Percentiles rank a stretch among this genome's conserved stretches.
Conservation (phyloP, 2,329 filamentous ascomycete genomes). For the Fonsecaea pedrosoi region DNA sequence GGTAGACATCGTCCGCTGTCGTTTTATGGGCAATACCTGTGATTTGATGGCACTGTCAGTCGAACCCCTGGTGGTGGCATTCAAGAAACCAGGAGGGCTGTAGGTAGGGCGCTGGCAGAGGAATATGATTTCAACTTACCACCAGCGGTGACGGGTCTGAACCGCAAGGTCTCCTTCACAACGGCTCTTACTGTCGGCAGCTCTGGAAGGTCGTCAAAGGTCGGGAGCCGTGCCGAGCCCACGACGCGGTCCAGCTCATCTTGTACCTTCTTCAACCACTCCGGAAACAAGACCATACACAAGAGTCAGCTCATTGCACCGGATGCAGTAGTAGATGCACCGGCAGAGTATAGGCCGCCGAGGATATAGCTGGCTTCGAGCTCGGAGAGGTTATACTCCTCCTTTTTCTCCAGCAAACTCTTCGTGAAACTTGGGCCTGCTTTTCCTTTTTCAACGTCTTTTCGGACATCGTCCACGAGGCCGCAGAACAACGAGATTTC, state of each 20-base stretch:
- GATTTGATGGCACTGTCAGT: too few species aligned
- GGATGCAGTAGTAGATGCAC: conserved; percentile 42
- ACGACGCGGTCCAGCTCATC: conserved; percentile 46
- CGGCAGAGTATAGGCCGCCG: conserved; percentile 44
- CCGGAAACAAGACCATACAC: conserved; percentile 41
- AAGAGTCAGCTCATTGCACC: conserved; percentile 44
- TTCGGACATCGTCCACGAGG: conserved; percentile 49
- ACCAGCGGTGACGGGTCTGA: conserved; percentile 46
- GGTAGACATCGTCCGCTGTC: conserved; percentile 34
- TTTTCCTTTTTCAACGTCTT: conserved; percentile 42
- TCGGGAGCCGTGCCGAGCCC: conserved; percentile 42
- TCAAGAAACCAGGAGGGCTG: too few species aligned
- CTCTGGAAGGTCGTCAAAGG: conserved; percentile 45
- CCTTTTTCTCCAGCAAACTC: conserved; percentile 43
- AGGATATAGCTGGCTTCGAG: conserved; percentile 53
- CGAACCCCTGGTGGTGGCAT: too few species aligned
- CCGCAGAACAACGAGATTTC: conserved; percentile 46
- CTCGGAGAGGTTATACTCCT: conserved; percentile 19
- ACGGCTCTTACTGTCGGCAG: conserved; percentile 49
- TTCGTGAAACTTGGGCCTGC: conserved; percentile 45
- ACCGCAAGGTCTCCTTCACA: conserved; percentile 52
- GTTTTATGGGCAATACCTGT: conserved; percentile 12
- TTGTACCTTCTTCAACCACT: conserved; percentile 38
- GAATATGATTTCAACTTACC: neutral
- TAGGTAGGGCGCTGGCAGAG: too few species aligned